phyloP scores from a whole-genome alignment of 2,329 filamentous ascomycete genomes.

The Thelonectria blattea region DNA sequence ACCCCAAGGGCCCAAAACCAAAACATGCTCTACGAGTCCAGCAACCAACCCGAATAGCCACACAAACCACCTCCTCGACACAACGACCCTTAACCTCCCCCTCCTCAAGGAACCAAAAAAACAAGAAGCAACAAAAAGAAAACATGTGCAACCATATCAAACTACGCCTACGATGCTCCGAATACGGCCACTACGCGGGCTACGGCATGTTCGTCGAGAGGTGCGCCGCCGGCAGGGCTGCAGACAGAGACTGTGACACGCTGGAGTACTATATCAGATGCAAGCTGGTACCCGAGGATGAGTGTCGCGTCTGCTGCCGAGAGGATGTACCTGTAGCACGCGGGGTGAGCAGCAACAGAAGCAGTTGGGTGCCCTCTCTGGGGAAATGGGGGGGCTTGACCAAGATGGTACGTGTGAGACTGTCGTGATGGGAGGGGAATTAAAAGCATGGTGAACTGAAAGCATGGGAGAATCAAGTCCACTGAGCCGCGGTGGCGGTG shows the following conservation, averaged over 20 bases:
- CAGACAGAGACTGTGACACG: background rate
- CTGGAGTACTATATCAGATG: slow-evolving; percentile 1
- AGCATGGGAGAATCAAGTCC: too few relatives aligned
- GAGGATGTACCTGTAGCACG: background rate
- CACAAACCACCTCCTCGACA: too few relatives aligned
- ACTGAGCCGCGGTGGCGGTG: too few relatives aligned
- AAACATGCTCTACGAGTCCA: too few relatives aligned
- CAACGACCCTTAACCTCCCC: too few relatives aligned
- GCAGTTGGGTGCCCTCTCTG: too few relatives aligned
- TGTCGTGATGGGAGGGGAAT: background rate
- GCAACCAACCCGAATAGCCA: too few relatives aligned
- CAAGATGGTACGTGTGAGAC: background rate
- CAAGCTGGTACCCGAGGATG: background rate
- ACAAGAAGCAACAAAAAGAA: too few relatives aligned
- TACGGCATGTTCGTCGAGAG: slow-evolving; percentile 11
- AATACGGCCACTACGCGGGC: slow-evolving; percentile 6
- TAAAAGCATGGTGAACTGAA: background rate
- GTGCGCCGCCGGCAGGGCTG: background rate
- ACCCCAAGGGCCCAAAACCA: too few relatives aligned
- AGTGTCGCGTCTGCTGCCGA: slow-evolving; percentile 6
- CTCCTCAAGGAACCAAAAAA: background rate
- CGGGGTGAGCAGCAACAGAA: too few relatives aligned
- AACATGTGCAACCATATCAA: slow-evolving; percentile 14
- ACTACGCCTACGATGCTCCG: slow-evolving; percentile 10
- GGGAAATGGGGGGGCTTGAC: too few relatives aligned